Conservation (phyloP, 176 grass and related monocot species). For the Miscanthus lutarioriparius region DNA sequence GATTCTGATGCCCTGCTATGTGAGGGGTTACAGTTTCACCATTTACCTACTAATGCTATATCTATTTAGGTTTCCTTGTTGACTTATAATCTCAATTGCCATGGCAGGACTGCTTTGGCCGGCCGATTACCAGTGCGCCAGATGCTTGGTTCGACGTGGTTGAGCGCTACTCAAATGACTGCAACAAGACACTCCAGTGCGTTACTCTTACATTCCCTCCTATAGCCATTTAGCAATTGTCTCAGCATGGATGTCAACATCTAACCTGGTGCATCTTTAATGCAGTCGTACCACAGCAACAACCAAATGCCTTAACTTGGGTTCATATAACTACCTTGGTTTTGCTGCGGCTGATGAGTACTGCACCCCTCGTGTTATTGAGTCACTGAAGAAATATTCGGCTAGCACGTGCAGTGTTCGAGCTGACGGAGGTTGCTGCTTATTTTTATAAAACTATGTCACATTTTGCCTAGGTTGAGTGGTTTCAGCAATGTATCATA, state of each 20-base stretch:
- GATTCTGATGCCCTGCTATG: background rate
- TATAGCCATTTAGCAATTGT: background rate
- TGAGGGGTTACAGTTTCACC: background rate
- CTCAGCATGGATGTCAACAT: background rate
- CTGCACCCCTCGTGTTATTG: conserved; percentile 86
- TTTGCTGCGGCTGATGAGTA: conserved; percentile 92
- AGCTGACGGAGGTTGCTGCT: conserved; percentile 71
- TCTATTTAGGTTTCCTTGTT: conserved; percentile 6
- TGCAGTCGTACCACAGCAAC: conserved; percentile 69
- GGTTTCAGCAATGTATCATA: conserved; percentile 28
- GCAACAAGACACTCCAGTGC: conserved; percentile 84
- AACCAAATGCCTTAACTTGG: conserved; percentile 85
- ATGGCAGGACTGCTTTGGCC: conserved; percentile 79
- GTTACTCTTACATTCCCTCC: background rate
- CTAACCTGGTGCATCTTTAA: conserved; percentile 33
- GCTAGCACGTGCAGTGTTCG: conserved; percentile 78
- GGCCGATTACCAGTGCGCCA: conserved; percentile 80
- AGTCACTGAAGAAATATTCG: conserved; percentile 89
- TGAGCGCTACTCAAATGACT: conserved; percentile 74
- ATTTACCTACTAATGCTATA: background rate
- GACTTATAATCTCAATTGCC: background rate
- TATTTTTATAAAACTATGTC: conserved; percentile 8
- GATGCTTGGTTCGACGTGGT: conserved; percentile 94
- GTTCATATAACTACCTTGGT: conserved; percentile 96
- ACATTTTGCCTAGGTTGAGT: conserved; percentile 16